Conservation (phyloP, 1,284 basidiomycete species). For the Cutaneotrichosporon cutaneum region DNA sequence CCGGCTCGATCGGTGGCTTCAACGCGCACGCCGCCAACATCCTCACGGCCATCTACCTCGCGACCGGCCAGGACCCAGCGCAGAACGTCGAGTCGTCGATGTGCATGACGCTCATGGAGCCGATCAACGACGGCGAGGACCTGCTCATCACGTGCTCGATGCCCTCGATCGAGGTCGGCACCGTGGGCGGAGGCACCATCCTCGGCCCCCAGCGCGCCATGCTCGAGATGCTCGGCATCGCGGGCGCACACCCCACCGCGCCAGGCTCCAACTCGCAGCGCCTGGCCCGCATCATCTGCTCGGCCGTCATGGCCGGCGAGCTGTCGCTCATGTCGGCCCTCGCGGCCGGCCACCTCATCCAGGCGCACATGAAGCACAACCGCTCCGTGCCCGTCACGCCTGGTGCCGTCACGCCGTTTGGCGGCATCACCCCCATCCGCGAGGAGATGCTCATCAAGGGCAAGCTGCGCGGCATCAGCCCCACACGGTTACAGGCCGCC, state of each 20-base stretch:
- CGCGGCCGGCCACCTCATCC: conserved; percentile 85
- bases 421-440: conserved; percentile 39
- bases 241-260: conserved; percentile 74
- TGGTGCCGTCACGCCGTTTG: conserved; percentile 42
- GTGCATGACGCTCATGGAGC: conserved; percentile 98
- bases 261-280: conserved; percentile 85
- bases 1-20: conserved; percentile 93
- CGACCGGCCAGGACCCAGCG: conserved; percentile 97
- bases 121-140: conserved; percentile 87
- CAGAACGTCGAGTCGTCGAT: conserved; percentile 98
- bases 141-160: conserved; percentile 88
- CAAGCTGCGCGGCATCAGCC: conserved; percentile 17
- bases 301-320: conserved; percentile 93
- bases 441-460: conserved; percentile 30
- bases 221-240: conserved; percentile 86
- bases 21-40: conserved; percentile 99
- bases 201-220: conserved; percentile 84
- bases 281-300: conserved; percentile 81
- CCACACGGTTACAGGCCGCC: conserved; percentile 9
- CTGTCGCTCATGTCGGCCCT: conserved; percentile 82
- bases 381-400: conserved; percentile 49
- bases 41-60: conserved; percentile 90
- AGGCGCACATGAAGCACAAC: conserved; percentile 69
- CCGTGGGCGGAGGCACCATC: conserved; percentile 92
- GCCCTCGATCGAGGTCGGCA: conserved; percentile 96